Conservation (phyloP, 768 basidiomycete species). For the Artomyces pyxidatus region DNA sequence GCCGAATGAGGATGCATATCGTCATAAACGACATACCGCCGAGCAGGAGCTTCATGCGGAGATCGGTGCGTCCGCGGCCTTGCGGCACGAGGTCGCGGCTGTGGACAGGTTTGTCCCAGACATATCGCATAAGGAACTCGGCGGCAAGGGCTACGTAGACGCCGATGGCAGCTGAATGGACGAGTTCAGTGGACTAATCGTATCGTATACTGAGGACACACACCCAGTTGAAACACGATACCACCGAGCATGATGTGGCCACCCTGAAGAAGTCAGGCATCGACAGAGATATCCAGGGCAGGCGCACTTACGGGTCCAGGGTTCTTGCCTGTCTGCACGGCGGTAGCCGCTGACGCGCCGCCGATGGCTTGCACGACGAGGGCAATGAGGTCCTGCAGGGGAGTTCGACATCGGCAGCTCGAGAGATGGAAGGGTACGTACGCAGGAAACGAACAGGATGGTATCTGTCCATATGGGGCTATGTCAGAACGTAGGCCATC, state of each 20-base stretch:
- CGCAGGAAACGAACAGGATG: constrained; percentile 1
- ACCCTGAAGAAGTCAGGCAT: not conserved
- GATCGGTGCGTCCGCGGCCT: not conserved
- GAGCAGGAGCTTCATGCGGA: not conserved
- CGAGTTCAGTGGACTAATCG: not conserved
- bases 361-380: constrained; percentile 23
- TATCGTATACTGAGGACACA: no score
- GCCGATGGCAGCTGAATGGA: not conserved
- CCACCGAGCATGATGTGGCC: constrained; percentile 12
- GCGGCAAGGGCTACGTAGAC: not conserved
- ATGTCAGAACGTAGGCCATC: not conserved
- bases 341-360: constrained; percentile 19
- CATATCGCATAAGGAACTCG: constrained; percentile 5
- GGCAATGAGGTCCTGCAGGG: constrained; percentile 10
- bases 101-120: not conserved
- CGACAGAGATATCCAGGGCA: not conserved
- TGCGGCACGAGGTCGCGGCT: not conserved
- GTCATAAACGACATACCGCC: not conserved
- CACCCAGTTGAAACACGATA: constrained; percentile 11
- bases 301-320: not conserved
- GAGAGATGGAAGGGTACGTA: not conserved
- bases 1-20: not conserved
- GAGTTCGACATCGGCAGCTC: not conserved
- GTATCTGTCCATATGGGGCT: not conserved
- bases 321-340: constrained; percentile 5